Percentiles rank a stretch among this genome's conserved stretches.
Evolutionary conservation across 164 flowering plant species (phyloP).

Genomic region (Umbellularia californica): DNA sequence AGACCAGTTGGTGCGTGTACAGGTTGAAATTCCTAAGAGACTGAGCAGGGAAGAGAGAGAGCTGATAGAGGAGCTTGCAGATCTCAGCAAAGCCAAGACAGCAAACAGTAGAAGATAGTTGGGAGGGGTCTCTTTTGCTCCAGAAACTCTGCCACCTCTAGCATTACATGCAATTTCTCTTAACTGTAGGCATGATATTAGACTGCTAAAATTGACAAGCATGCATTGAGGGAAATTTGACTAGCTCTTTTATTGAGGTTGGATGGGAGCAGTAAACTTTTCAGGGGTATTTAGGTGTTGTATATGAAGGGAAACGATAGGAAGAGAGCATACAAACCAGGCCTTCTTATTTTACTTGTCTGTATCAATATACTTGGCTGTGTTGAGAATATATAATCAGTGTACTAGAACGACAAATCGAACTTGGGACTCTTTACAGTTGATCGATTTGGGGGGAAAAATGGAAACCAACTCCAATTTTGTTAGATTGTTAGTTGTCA

Average conservation of each 20-base stretch:
- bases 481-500: too few species aligned
- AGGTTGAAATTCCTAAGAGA: conserved; percentile 86
- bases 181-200: neutral
- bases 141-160: neutral
- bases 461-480: too few species aligned
- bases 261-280: neutral
- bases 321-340: neutral
- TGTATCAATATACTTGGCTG: too few species aligned
- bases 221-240: neutral
- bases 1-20: conserved; percentile 86
- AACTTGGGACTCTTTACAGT: too few species aligned
- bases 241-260: neutral
- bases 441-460: too few species aligned
- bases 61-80: conserved; percentile 77
- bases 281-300: neutral
- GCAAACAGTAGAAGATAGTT: conserved; percentile 41
- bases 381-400: neutral
- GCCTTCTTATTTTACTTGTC: neutral
- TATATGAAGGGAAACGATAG: neutral
- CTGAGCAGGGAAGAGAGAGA: conserved; percentile 76
- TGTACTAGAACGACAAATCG: neutral
- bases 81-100: conserved; percentile 58
- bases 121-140: neutral
- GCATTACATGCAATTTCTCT: neutral
- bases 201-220: neutral